Conservation (phyloP, 106 monocot species). For the Iris macrosiphon region DNA sequence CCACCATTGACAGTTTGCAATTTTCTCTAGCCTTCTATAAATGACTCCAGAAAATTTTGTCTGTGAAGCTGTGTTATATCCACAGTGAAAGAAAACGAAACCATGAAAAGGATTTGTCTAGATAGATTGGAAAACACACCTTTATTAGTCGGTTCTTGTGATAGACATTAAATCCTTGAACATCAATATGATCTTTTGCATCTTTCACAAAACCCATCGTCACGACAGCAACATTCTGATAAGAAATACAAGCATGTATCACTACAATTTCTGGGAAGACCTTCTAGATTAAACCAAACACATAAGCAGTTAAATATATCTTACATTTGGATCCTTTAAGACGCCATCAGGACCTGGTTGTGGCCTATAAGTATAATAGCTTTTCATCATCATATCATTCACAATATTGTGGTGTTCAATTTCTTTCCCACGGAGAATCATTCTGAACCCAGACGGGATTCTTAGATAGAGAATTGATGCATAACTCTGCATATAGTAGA, state of each 20-base stretch:
- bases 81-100: neutral
- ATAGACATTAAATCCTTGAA: slow-evolving; percentile 16
- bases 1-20: neutral
- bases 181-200: slow-evolving; percentile 8
- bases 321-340: slow-evolving; percentile 48
- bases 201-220: slow-evolving; percentile 10
- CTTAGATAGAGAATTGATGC: slow-evolving; percentile 86
- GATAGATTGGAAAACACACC: neutral
- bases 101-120: neutral
- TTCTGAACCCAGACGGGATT: slow-evolving; percentile 60
- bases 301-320: neutral
- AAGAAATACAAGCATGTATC: neutral
- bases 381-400: slow-evolving; percentile 72
- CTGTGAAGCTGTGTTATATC: neutral
- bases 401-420: slow-evolving; percentile 75
- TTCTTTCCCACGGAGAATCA: slow-evolving; percentile 73
- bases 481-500: slow-evolving; percentile 53
- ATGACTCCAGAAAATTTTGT: neutral
- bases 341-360: slow-evolving; percentile 29
- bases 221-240: slow-evolving; percentile 4
- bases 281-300: neutral
- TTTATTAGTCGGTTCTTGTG: no score
- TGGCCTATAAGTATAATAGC: slow-evolving; percentile 66
- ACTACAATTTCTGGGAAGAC: neutral
- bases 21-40: no score